Percentiles rank a stretch among this genome's conserved stretches.
Evolutionary conservation across 768 basidiomycete genomes (phyloP).

Genomic region (Cyclocybe cylindracea): DNA sequence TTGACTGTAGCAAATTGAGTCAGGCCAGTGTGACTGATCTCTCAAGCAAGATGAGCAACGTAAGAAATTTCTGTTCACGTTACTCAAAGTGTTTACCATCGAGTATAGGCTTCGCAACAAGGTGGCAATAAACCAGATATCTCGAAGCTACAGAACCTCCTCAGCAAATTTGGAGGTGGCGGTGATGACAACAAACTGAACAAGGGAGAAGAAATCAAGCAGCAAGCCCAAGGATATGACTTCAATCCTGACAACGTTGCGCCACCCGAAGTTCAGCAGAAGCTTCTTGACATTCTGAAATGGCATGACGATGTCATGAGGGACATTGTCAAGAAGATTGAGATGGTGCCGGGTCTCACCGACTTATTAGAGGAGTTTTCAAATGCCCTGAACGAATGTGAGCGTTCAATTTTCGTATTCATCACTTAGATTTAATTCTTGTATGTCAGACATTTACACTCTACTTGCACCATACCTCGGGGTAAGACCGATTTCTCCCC

Average conservation of each 20-base stretch:
- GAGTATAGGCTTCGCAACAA: conserved; percentile 27
- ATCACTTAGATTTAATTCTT: not conserved
- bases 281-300: conserved; percentile 54
- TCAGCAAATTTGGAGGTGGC: conserved; percentile 56
- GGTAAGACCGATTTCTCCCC: conserved; percentile 30
- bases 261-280: conserved; percentile 62
- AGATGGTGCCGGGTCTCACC: conserved; percentile 64
- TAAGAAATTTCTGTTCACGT: conserved; percentile 9
- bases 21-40: conserved; percentile 64
- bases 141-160: conserved; percentile 38
- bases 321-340: conserved; percentile 54
- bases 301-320: conserved; percentile 66
- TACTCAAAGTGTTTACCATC: not conserved
- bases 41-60: conserved; percentile 48
- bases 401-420: conserved; percentile 15
- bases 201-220: conserved; percentile 56
- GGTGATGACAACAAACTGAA: conserved; percentile 46
- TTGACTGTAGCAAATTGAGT: conserved; percentile 46
- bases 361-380: conserved; percentile 60
- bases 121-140: conserved; percentile 35
- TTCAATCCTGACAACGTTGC: conserved; percentile 64
- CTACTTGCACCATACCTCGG: conserved; percentile 66
- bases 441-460: conserved; percentile 56
- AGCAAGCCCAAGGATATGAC: conserved; percentile 56
- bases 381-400: conserved; percentile 68